A percentile compares a stretch with the other conserved stretches of the same genome.
Evolutionary conservation across 2,329 filamentous ascomycete genomes (phyloP).

Genomic region (Talaromyces sp.): DNA sequence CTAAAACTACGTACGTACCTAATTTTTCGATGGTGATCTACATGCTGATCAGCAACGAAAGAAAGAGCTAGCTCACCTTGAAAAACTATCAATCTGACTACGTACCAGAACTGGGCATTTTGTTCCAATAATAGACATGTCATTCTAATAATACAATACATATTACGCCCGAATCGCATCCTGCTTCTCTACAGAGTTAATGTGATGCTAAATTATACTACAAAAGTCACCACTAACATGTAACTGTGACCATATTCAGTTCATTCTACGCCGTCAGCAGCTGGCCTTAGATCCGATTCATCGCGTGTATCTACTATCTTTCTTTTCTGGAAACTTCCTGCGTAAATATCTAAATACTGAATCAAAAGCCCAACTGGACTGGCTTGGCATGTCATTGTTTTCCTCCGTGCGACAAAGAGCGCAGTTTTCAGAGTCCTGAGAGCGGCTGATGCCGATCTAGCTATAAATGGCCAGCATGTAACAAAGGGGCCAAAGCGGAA

Average conservation of each 20-base stretch:
- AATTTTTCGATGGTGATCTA: neutral
- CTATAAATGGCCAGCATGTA: neutral
- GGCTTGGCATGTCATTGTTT: neutral
- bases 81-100: no score
- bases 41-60: neutral
- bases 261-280: neutral
- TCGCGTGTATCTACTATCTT: neutral
- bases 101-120: no score
- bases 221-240: neutral
- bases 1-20: neutral
- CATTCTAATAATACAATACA: neutral
- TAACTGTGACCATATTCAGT: no score
- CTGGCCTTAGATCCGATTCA: neutral
- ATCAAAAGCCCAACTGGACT: neutral
- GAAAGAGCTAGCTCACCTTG: neutral
- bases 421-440: no score
- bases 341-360: neutral
- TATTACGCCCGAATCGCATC: neutral
- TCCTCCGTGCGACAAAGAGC: no score
- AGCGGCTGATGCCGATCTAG: no score
- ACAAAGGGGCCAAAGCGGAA: neutral
- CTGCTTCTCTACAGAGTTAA: no score
- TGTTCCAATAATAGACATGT: neutral
- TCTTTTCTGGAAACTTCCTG: neutral
- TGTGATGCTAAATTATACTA: neutral